Percentiles rank a stretch among this genome's conserved stretches.
Conservation (phyloP, 2,329 filamentous ascomycete genomes). For the Onygenales sp. region DNA sequence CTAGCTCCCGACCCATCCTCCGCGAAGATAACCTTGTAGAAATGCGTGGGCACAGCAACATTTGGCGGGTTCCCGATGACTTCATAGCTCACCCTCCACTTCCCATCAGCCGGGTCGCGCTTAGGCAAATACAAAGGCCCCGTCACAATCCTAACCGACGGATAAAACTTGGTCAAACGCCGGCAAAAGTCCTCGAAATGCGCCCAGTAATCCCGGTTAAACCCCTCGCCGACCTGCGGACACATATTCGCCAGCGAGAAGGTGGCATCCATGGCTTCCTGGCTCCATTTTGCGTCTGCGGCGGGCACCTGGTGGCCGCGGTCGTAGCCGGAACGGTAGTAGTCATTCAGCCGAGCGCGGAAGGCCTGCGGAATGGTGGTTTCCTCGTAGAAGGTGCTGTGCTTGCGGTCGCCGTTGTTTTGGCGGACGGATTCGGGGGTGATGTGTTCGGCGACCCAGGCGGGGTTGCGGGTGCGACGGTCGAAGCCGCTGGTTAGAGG, state of each 20-base stretch:
- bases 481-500: slow-evolving; percentile 84
- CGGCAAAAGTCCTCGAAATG: slow-evolving; percentile 98
- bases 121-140: slow-evolving; percentile 89
- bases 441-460: slow-evolving; percentile 96
- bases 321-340: slow-evolving; percentile 90
- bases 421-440: slow-evolving; percentile 71
- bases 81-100: slow-evolving; percentile 94
- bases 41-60: slow-evolving; percentile 93
- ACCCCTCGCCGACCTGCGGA: slow-evolving; percentile 93
- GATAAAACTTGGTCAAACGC: slow-evolving; percentile 68
- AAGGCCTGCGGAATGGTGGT: slow-evolving; percentile 70
- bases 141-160: slow-evolving; percentile 82
- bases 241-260: slow-evolving; percentile 96
- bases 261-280: slow-evolving; percentile 88
- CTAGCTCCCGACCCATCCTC: slow-evolving; percentile 60
- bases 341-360: slow-evolving; percentile 83
- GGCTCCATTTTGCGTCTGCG: slow-evolving; percentile 92
- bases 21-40: slow-evolving; percentile 97
- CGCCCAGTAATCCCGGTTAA: slow-evolving; percentile 98
- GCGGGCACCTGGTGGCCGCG: slow-evolving; percentile 94
- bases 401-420: slow-evolving; percentile 70
- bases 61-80: slow-evolving; percentile 90
- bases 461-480: slow-evolving; percentile 78
- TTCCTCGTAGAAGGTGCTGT: slow-evolving; percentile 80
- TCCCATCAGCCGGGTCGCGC: slow-evolving; percentile 70